Conservation (phyloP, 148 eudicot genomes). For the Pharnaceum exiguum region DNA sequence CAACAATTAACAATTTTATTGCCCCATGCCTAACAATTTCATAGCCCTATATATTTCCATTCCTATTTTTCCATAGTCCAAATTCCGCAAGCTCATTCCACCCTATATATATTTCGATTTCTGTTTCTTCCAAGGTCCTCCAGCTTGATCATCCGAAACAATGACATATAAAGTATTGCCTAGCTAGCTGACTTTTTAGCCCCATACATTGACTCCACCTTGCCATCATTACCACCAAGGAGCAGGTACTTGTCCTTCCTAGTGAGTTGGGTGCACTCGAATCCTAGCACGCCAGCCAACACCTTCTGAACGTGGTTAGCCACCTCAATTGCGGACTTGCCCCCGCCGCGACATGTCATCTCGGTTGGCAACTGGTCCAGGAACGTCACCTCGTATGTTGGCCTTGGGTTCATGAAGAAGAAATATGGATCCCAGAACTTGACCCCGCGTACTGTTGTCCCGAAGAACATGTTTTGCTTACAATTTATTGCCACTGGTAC, state of each 20-base stretch:
- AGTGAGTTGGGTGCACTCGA: conserved; percentile 90
- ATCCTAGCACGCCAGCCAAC: conserved; percentile 74
- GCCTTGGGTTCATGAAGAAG: conserved; percentile 98
- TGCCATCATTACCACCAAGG: conserved; percentile 94
- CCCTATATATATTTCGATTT: too few species aligned
- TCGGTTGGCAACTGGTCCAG: conserved; percentile 65
- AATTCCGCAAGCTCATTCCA: too few species aligned
- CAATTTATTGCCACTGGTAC: conserved; percentile 86
- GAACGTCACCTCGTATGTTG: conserved; percentile 82
- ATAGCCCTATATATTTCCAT: too few species aligned
- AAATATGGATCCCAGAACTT: conserved; percentile 96
- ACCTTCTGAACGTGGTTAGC: conserved; percentile 95
- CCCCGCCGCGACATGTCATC: conserved; percentile 73
- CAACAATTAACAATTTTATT: not conserved
- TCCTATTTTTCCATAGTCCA: too few species aligned
- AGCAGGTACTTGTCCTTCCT: conserved; percentile 93
- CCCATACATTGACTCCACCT: conserved; percentile 79
- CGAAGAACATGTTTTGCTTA: conserved; percentile 70
- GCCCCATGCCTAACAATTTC: not conserved
- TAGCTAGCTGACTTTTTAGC: conserved; percentile 34
- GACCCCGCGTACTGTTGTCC: conserved; percentile 80
- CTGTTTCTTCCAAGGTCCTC: too few species aligned
- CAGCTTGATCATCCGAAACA: too few species aligned
- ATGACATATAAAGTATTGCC: not conserved
- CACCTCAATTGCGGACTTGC: conserved; percentile 81